These are phyloP conservation scores for Dioscorea dumetorum DNA, from an alignment of 106 monocot species.

Conservation along the genomic window DNA sequence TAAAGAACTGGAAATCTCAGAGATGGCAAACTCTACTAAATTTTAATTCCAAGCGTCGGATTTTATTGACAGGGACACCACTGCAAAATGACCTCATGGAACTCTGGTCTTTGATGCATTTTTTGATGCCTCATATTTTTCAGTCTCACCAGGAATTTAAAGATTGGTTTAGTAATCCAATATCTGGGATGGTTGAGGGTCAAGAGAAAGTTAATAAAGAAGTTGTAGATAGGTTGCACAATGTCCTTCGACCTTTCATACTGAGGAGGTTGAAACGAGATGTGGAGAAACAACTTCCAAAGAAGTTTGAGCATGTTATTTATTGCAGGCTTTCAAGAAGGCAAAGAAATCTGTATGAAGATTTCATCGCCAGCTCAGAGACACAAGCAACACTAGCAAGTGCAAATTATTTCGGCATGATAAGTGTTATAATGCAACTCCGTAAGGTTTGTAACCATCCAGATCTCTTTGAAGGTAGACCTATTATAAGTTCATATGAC, in stretches of 20 bases:
- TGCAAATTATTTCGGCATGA: constrained; percentile 97
- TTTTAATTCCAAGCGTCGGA: constrained; percentile 91
- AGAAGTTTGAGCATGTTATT: constrained; percentile 90
- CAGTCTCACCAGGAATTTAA: constrained; percentile 99
- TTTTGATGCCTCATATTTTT: constrained; percentile 99
- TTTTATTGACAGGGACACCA: constrained; percentile 94
- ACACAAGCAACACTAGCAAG: constrained; percentile 94
- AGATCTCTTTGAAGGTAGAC: constrained; percentile 98
- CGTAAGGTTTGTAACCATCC: constrained; percentile 99
- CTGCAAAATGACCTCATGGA: constrained; percentile 99
- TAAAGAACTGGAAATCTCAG: constrained; percentile 99
- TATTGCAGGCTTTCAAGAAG: constrained; percentile 84
- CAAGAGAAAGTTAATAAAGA: constrained; percentile 97
- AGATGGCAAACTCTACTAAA: constrained; percentile 96
- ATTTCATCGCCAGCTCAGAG: constrained; percentile 97
- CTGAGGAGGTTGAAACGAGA: constrained; percentile 91
- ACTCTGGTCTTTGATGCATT: constrained; percentile 99
- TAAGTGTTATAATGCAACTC: constrained; percentile 99
- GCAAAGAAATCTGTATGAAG: constrained; percentile 95
- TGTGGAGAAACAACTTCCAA: constrained; percentile 95
- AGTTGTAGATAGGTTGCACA: constrained; percentile 95
- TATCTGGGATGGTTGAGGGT: constrained; percentile 98
- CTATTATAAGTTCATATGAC: constrained; percentile 93
- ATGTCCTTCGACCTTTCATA: constrained; percentile 97
- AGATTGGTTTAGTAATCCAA: constrained; percentile 98